These are phyloP conservation scores for Udeniomyces megalosporus DNA, from an alignment of 768 basidiomycete species.

Conservation along the genomic window DNA sequence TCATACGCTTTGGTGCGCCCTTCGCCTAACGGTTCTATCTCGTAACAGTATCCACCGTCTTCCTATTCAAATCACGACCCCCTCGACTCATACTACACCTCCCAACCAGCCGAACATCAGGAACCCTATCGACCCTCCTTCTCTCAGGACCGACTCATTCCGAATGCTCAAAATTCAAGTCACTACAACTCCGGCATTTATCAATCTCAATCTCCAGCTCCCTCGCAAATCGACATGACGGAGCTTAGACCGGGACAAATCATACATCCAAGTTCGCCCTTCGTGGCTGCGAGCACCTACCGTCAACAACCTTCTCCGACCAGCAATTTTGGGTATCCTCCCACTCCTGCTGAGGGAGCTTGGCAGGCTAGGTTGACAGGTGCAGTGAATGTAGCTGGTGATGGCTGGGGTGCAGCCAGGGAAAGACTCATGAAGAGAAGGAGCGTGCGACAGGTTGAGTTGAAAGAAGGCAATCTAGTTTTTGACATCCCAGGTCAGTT, in stretches of 20 bases:
- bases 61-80: no score
- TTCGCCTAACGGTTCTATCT: no score
- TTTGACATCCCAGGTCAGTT: background rate
- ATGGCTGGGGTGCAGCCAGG: background rate
- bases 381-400: background rate
- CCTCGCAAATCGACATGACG: background rate
- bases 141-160: background rate
- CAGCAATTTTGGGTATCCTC: background rate
- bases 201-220: no score
- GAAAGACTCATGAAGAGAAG: constrained; percentile 3
- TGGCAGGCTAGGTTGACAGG: background rate
- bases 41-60: no score
- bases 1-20: no score
- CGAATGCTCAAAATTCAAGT: no score
- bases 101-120: no score
- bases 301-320: background rate
- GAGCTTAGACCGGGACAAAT: background rate
- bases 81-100: no score
- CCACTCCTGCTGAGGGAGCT: background rate
- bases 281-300: background rate
- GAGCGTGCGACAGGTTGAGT: background rate
- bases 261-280: background rate
- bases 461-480: background rate
- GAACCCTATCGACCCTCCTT: background rate
- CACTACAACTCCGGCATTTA: no score